These are phyloP conservation scores for Chaetomium cochliodes DNA, from an alignment of 495 filamentous ascomycete species.

Conservation along the genomic window DNA sequence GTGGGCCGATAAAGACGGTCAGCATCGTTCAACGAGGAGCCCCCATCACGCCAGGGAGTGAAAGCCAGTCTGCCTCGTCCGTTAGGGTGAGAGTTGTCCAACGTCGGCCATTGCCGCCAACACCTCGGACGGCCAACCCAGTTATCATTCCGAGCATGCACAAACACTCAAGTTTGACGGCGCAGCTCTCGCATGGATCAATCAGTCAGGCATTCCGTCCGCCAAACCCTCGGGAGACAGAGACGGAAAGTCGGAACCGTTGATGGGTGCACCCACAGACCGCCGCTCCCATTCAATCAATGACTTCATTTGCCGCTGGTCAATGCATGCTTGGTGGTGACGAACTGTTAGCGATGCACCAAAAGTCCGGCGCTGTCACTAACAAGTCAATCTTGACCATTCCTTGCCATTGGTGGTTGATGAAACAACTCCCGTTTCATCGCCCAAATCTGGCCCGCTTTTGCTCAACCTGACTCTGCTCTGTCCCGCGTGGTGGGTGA, in stretches of 20 bases:
- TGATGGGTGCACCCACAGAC: slow-evolving; percentile 8
- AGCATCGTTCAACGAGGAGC: too few relatives aligned
- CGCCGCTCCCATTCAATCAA: slow-evolving; percentile 13
- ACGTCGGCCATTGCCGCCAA: not conserved
- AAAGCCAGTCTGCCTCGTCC: too few relatives aligned
- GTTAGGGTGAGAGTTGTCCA: not conserved
- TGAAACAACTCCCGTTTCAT: slow-evolving; percentile 36
- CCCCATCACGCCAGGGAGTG: too few relatives aligned
- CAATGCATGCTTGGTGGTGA: not conserved
- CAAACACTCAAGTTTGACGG: not conserved
- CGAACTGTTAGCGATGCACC: slow-evolving; percentile 3
- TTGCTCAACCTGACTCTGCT: slow-evolving; percentile 9
- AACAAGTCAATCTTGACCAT: slow-evolving; percentile 14
- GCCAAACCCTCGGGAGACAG: not conserved
- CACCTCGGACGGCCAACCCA: not conserved
- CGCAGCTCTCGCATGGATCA: not conserved
- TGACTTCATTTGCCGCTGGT: slow-evolving; percentile 20
- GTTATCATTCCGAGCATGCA: not conserved
- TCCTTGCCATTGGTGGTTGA: slow-evolving; percentile 21
- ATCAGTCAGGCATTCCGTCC: not conserved
- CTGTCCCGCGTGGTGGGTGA: slow-evolving; percentile 11
- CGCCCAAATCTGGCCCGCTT: slow-evolving; percentile 14
- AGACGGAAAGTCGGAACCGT: slow-evolving; percentile 5
- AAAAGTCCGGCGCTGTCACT: not conserved
- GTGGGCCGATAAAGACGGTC: not conserved